These are phyloP conservation scores for Paraphoma chrysanthemicola DNA, from an alignment of 2,329 filamentous ascomycete genomes.

Conservation along the genomic window DNA sequence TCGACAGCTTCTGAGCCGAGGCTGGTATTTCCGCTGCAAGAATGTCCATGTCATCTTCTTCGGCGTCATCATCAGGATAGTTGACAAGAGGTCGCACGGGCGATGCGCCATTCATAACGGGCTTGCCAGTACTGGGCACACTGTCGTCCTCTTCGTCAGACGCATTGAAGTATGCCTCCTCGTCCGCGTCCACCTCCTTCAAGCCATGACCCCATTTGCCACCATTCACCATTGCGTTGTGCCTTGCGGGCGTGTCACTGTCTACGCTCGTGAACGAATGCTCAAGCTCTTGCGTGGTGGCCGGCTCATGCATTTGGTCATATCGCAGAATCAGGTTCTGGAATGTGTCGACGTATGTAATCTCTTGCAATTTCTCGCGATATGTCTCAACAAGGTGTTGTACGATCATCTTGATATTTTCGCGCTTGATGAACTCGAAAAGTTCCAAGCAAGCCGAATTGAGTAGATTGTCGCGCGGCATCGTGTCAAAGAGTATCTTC, in stretches of 20 bases:
- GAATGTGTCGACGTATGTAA: conserved; percentile 88
- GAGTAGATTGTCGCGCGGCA: conserved; percentile 90
- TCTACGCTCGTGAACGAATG: conserved; percentile 75
- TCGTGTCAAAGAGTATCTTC: conserved; percentile 80
- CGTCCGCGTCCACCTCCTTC: conserved; percentile 82
- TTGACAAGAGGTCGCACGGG: conserved; percentile 78
- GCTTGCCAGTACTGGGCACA: conserved; percentile 40
- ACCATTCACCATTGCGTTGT: conserved; percentile 60
- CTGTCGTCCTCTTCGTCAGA: conserved; percentile 83
- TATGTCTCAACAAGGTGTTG: conserved; percentile 85
- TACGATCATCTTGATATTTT: conserved; percentile 72
- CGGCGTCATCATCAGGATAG: conserved; percentile 87
- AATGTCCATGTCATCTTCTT: conserved; percentile 64
- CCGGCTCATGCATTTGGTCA: conserved; percentile 71
- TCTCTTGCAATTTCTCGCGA: conserved; percentile 74
- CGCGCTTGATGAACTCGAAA: conserved; percentile 82
- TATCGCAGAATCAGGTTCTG: conserved; percentile 76
- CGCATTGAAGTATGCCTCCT: conserved; percentile 93
- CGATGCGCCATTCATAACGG: conserved; percentile 67
- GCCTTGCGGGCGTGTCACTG: conserved; percentile 53
- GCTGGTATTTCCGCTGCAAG: conserved; percentile 54
- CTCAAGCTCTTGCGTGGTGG: conserved; percentile 65
- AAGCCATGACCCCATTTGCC: conserved; percentile 71
- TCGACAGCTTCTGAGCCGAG: conserved; percentile 33
- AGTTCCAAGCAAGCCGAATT: conserved; percentile 94